phyloP scores from a whole-genome alignment of 257 asterid genomes.

The Salvia hispanica region DNA sequence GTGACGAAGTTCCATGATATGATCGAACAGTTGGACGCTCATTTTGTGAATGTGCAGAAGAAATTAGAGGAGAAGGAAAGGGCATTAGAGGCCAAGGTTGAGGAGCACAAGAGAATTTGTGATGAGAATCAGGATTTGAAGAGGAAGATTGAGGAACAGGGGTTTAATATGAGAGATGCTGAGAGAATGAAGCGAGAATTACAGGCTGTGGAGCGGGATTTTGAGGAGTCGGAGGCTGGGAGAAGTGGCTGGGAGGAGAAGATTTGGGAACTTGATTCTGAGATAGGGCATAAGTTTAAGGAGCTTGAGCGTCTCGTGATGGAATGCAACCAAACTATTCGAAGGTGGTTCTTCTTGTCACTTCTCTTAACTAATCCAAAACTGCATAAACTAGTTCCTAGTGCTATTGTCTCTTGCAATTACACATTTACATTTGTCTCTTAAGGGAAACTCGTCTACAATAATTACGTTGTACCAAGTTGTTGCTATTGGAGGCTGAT shows the following conservation, averaged over 20 bases:
- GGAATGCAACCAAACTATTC: conserved; percentile 75
- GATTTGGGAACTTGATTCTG: conserved; percentile 75
- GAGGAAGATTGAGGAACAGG: conserved; percentile 84
- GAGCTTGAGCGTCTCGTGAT: conserved; percentile 73
- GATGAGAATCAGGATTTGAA: conserved; percentile 85
- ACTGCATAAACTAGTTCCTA: not conserved
- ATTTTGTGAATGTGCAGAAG: conserved; percentile 46
- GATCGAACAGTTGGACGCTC: conserved; percentile 58
- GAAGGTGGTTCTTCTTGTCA: conserved; percentile 53
- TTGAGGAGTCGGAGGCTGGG: conserved; percentile 65
- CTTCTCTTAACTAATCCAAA: conserved; percentile 14
- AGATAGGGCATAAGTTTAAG: conserved; percentile 62
- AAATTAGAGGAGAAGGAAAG: conserved; percentile 66
- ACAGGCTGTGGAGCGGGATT: conserved; percentile 75
- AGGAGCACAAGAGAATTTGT: conserved; percentile 63
- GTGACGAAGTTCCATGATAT: conserved; percentile 65
- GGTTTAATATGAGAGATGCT: conserved; percentile 82
- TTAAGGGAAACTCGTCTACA: conserved; percentile 2
- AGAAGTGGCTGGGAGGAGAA: conserved; percentile 91
- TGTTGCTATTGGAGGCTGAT: not conserved
- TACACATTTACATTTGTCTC: not conserved
- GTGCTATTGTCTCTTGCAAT: not conserved
- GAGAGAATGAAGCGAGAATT: conserved; percentile 92
- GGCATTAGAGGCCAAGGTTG: conserved; percentile 63
- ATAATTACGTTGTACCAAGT: conserved; percentile 6